phyloP scores from a whole-genome alignment of 805 yeast species.

The Isabelozyma pseudorhagii region DNA sequence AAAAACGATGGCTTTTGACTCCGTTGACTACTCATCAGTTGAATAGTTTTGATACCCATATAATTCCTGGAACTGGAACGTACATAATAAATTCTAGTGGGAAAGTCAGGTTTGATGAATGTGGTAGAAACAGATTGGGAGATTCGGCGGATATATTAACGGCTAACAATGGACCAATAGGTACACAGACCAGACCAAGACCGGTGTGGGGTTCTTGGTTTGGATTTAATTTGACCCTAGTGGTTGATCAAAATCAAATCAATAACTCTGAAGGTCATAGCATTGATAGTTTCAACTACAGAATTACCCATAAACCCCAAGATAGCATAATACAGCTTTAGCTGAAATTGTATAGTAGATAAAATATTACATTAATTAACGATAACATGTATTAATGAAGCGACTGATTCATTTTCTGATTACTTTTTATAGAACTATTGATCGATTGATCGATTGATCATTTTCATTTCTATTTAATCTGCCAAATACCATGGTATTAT shows the following conservation, averaged over 20 bases:
- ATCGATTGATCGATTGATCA: too few species aligned
- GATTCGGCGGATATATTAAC: slow-evolving; percentile 54
- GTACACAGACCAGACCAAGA: slow-evolving; percentile 24
- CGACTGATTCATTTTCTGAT: neutral
- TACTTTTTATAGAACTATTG: too few species aligned
- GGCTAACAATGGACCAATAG: neutral
- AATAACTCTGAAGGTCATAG: slow-evolving; percentile 39
- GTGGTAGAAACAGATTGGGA: slow-evolving; percentile 65
- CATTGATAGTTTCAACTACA: slow-evolving; percentile 62
- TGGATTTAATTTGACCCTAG: slow-evolving; percentile 60
- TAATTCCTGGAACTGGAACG: slow-evolving; percentile 62
- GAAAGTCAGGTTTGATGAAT: slow-evolving; percentile 73
- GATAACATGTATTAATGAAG: neutral
- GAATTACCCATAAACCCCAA: slow-evolving; percentile 61
- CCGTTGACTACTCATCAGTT: slow-evolving; percentile 62
- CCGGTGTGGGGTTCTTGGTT: slow-evolving; percentile 68
- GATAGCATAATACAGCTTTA: slow-evolving; percentile 37
- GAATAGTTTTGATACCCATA: slow-evolving; percentile 63
- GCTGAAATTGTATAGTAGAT: slow-evolving; percentile 4
- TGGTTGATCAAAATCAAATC: slow-evolving; percentile 51
- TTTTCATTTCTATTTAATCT: neutral
- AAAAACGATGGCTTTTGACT: slow-evolving; percentile 53
- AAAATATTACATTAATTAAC: neutral
- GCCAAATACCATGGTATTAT: slow-evolving; percentile 8
- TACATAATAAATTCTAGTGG: slow-evolving; percentile 50